Percentiles rank a stretch among this genome's conserved stretches.
Conservation (phyloP, 164 flowering plant genomes). For the Liriodendron chinense region DNA sequence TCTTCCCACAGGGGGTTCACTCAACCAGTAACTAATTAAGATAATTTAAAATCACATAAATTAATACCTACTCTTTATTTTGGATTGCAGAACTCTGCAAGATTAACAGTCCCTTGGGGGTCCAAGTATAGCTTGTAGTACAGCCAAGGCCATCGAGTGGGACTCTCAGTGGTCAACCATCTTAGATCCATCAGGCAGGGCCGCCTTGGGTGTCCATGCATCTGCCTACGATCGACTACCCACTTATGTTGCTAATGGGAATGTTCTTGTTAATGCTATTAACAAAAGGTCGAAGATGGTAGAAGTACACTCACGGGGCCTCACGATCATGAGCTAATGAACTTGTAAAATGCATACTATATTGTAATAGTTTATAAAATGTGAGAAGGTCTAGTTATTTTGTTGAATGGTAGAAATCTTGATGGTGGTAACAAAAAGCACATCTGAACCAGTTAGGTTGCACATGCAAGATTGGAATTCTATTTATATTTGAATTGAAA, state of each 20-base stretch:
- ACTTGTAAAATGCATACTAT: too few species aligned
- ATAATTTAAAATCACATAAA: not conserved
- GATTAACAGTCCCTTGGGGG: slow-evolving; percentile 82
- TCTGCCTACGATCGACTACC: slow-evolving; percentile 52
- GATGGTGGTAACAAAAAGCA: too few species aligned
- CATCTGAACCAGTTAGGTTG: not conserved
- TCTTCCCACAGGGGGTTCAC: slow-evolving; percentile 78
- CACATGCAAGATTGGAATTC: slow-evolving; percentile 2
- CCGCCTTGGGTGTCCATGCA: slow-evolving; percentile 79
- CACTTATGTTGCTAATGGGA: slow-evolving; percentile 9
- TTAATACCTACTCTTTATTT: not conserved
- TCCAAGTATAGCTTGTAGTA: slow-evolving; percentile 86
- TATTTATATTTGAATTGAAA: not conserved
- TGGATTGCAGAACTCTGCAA: slow-evolving; percentile 71
- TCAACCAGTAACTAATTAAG: not conserved
- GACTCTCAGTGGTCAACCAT: slow-evolving; percentile 77
- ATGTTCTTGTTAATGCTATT: slow-evolving; percentile 27
- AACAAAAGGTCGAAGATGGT: slow-evolving; percentile 37
- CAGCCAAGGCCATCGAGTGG: slow-evolving; percentile 90
- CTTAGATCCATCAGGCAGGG: slow-evolving; percentile 93
- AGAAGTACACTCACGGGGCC: slow-evolving; percentile 34
- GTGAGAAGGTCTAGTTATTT: too few species aligned
- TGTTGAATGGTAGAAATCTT: too few species aligned
- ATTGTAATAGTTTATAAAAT: too few species aligned
- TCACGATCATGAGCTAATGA: slow-evolving; percentile 42